phyloP scores from a whole-genome alignment of 1,139 yeast genomes.

The Hemisphaericaspora lyxosophila region DNA sequence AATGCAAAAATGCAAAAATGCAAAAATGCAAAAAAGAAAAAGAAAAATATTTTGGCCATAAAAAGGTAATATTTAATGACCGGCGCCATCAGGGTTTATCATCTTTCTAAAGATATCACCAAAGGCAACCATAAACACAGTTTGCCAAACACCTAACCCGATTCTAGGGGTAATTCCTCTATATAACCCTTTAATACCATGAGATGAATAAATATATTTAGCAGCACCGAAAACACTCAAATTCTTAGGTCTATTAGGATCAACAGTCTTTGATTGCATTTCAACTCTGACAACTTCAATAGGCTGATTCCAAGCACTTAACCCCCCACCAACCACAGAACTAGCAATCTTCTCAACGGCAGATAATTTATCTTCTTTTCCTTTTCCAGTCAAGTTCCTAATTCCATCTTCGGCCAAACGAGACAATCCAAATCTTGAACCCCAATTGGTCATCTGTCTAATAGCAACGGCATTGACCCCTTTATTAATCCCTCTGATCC shows the following conservation, averaged over 20 bases:
- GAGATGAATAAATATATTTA: slow-evolving; percentile 75
- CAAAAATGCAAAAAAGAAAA: too few relatives aligned
- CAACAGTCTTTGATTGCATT: slow-evolving; percentile 91
- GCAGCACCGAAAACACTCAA: slow-evolving; percentile 78
- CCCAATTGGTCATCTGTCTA: slow-evolving; percentile 99
- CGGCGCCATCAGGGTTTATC: slow-evolving; percentile 45
- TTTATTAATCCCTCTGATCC: slow-evolving; percentile 90
- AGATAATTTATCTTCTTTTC: slow-evolving; percentile 58
- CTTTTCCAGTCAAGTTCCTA: slow-evolving; percentile 61
- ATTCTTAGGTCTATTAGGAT: slow-evolving; percentile 94
- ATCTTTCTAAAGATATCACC: slow-evolving; percentile 73
- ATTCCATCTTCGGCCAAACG: slow-evolving; percentile 89
- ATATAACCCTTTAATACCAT: slow-evolving; percentile 88
- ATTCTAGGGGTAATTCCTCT: slow-evolving; percentile 97
- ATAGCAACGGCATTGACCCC: slow-evolving; percentile 99
- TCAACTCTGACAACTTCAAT: slow-evolving; percentile 96
- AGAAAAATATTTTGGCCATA: too few relatives aligned
- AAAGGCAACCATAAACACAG: slow-evolving; percentile 98
- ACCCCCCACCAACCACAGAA: slow-evolving; percentile 94
- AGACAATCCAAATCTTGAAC: slow-evolving; percentile 90
- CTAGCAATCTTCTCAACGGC: slow-evolving; percentile 82
- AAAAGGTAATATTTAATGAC: slow-evolving; percentile 36
- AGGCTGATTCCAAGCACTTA: slow-evolving; percentile 98
- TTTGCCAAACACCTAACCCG: slow-evolving; percentile 97
- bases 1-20: too few relatives aligned